A percentile compares a stretch with the other conserved stretches of the same genome.
phyloP scores from a whole-genome alignment of 306 rosid genomes.

The Rosa multiflora region DNA sequence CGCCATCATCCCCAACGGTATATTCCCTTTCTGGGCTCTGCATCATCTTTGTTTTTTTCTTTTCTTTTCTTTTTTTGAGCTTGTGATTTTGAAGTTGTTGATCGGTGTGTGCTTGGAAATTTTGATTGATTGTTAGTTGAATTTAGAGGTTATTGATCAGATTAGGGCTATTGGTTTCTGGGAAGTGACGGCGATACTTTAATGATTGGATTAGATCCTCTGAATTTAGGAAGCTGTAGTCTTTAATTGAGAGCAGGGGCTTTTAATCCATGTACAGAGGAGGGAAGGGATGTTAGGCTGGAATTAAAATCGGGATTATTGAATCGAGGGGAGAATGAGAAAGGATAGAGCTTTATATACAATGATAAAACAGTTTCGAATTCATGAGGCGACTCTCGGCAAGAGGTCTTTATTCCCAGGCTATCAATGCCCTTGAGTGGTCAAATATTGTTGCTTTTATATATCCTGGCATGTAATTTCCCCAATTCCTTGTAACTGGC shows the following conservation, averaged over 20 bases:
- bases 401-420: not conserved
- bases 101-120: not conserved
- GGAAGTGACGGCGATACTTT: not conserved
- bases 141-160: not conserved
- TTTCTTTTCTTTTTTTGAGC: not conserved
- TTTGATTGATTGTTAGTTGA: not conserved
- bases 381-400: not conserved
- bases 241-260: not conserved
- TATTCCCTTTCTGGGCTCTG: constrained; percentile 8
- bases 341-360: not conserved
- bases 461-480: not conserved
- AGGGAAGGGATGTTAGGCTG: not conserved
- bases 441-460: not conserved
- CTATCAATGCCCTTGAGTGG: constrained; percentile 3
- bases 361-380: not conserved
- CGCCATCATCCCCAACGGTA: constrained; percentile 97
- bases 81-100: not conserved
- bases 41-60: not conserved
- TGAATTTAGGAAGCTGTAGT: not conserved
- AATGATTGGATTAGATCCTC: constrained; percentile 4
- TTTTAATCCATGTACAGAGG: not conserved
- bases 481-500: too few relatives aligned
- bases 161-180: constrained; percentile 15
- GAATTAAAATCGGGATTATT: too few relatives aligned
- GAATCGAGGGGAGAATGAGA: not conserved